Evolutionary conservation across 176 grass and related monocot species (phyloP).

Genomic region (Zoysia pacifica): DNA sequence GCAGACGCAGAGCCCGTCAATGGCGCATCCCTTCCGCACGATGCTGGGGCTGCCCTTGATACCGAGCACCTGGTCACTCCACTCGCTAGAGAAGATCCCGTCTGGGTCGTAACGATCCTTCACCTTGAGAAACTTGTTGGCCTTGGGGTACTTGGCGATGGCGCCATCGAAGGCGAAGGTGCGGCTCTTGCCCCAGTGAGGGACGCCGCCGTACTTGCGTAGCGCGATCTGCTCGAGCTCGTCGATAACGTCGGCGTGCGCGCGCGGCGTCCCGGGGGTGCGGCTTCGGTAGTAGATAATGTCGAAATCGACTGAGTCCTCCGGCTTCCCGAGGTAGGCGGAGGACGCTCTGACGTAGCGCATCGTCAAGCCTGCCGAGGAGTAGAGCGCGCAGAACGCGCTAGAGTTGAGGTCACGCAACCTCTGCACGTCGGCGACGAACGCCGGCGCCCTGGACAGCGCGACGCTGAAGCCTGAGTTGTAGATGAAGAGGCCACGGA

Average conservation of each 20-base stretch:
- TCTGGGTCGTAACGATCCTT: conserved; percentile 53
- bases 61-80: conserved; percentile 71
- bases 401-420: conserved; percentile 50
- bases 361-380: conserved; percentile 49
- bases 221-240: conserved; percentile 33
- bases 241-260: conserved; percentile 28
- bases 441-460: conserved; percentile 31
- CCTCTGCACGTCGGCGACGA: conserved; percentile 49
- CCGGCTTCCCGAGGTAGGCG: conserved; percentile 55
- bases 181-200: conserved; percentile 77
- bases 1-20: conserved; percentile 54
- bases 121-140: conserved; percentile 38
- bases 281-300: conserved; percentile 55
- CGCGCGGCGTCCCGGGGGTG: background rate
- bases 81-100: conserved; percentile 71
- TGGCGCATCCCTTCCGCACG: conserved; percentile 7
- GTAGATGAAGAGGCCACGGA: conserved; percentile 45
- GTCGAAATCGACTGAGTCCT: conserved; percentile 55
- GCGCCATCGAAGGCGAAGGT: conserved; percentile 56
- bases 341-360: conserved; percentile 50
- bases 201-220: conserved; percentile 49
- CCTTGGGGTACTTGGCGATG: conserved; percentile 33
- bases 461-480: conserved; percentile 48
- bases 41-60: conserved; percentile 25
- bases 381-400: conserved; percentile 48